Percentiles rank a stretch among this genome's conserved stretches.
Evolutionary conservation across 805 yeast species (phyloP).

Genomic region (Blastobotrys attinorum): DNA sequence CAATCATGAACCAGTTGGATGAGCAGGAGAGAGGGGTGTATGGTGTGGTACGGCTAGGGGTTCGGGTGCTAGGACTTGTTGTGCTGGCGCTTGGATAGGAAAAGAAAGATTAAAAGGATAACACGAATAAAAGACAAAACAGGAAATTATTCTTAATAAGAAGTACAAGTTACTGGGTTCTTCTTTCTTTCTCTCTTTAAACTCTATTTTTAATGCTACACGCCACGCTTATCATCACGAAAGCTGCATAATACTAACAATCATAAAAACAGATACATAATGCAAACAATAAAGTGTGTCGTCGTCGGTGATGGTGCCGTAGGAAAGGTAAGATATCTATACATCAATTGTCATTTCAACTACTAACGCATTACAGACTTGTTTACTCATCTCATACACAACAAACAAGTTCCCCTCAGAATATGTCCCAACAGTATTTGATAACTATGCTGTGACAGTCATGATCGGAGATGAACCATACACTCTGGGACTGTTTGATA

Average conservation of each 20-base stretch:
- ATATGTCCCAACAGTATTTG: slow-evolving; percentile 97
- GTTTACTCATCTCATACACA: slow-evolving; percentile 90
- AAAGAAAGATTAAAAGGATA: too few relatives aligned
- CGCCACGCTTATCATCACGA: not conserved
- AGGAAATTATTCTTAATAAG: too few relatives aligned
- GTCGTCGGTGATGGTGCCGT: slow-evolving; percentile 99
- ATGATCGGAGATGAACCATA: slow-evolving; percentile 95
- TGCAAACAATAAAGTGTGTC: slow-evolving; percentile 66
- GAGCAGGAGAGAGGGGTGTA: too few relatives aligned
- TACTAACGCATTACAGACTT: slow-evolving; percentile 39
- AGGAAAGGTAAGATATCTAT: slow-evolving; percentile 51
- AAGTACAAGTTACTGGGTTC: too few relatives aligned
- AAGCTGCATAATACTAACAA: not conserved
- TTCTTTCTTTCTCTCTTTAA: too few relatives aligned
- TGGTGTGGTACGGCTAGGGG: too few relatives aligned
- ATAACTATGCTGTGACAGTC: slow-evolving; percentile 45
- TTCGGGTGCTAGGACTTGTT: too few relatives aligned
- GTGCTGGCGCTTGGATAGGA: too few relatives aligned
- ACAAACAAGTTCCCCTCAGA: slow-evolving; percentile 97
- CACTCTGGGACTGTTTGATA: slow-evolving; percentile 93
- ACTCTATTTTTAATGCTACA: too few relatives aligned
- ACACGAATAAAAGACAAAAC: too few relatives aligned
- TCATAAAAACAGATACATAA: slow-evolving; percentile 3
- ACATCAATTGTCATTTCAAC: not conserved
- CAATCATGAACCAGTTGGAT: too few relatives aligned